These are phyloP conservation scores for Agarophyton chilense DNA, from an alignment of 23 red algal genomes.

Conservation along the genomic window DNA sequence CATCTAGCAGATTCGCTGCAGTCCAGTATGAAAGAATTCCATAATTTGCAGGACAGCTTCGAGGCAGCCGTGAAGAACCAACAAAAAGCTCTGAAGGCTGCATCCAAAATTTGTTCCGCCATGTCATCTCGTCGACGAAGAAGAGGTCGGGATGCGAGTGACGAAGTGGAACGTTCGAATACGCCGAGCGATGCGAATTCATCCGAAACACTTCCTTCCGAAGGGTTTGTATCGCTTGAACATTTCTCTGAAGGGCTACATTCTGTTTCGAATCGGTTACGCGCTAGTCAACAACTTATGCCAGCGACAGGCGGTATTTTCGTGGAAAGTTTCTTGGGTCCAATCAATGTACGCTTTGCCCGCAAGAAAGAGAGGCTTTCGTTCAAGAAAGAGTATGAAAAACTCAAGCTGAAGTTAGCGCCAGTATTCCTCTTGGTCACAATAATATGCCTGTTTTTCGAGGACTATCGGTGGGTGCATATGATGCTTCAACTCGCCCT, in stretches of 20 bases:
- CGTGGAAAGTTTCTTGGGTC: conserved; percentile 90
- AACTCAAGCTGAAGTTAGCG: conserved; percentile 85
- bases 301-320: conserved; percentile 89
- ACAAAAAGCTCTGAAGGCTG: conserved; percentile 25
- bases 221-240: not conserved
- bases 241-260: not conserved
- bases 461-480: conserved; percentile 85
- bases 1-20: conserved; percentile 35
- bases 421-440: conserved; percentile 74
- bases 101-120: not conserved
- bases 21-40: conserved; percentile 37
- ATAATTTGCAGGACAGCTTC: conserved; percentile 70
- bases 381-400: conserved; percentile 96
- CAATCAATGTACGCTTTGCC: conserved; percentile 91
- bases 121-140: conserved; percentile 18
- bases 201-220: not conserved
- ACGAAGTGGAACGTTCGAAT: not conserved
- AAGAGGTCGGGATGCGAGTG: not conserved
- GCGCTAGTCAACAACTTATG: conserved; percentile 57
- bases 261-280: not conserved
- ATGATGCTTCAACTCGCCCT: conserved; percentile 93
- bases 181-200: not conserved
- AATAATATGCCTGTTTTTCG: conserved; percentile 73
- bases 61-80: conserved; percentile 70
- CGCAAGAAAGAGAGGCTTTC: conserved; percentile 70